These are phyloP conservation scores for Nitzschia inconspicua DNA, from an alignment of 108 stramenopile genomes.

Conservation along the genomic window DNA sequence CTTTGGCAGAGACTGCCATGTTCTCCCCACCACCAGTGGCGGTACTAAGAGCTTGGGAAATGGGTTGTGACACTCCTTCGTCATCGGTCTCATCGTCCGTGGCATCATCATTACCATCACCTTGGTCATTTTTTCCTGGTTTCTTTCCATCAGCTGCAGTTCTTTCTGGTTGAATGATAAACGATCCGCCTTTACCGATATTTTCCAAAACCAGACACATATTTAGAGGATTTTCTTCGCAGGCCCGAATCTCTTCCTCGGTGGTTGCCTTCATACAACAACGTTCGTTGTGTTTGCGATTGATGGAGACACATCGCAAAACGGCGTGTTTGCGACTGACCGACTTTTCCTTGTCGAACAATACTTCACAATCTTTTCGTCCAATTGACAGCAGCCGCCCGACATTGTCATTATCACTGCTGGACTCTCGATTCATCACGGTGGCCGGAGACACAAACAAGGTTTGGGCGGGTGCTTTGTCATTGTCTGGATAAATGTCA, in stretches of 20 bases:
- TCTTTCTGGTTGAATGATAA: constrained; percentile 1
- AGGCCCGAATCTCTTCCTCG: constrained; percentile 19
- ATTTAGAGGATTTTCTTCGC: background rate
- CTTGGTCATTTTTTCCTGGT: background rate
- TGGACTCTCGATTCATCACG: background rate
- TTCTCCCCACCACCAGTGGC: too few species aligned
- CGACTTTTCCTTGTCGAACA: constrained; percentile 20
- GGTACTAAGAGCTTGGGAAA: too few species aligned
- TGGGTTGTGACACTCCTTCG: background rate
- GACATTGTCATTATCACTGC: background rate
- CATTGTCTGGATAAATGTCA: background rate
- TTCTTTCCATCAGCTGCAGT: background rate
- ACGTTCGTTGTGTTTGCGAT: background rate
- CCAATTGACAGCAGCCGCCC: constrained; percentile 9
- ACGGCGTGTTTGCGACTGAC: constrained; percentile 22
- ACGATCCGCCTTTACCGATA: constrained; percentile 25
- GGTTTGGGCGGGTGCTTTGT: background rate
- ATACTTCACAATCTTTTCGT: constrained; percentile 22
- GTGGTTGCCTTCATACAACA: constrained; percentile 12
- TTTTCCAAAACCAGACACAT: constrained; percentile 33
- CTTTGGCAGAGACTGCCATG: too few species aligned
- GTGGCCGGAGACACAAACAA: background rate
- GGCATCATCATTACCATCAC: background rate
- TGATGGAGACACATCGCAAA: constrained; percentile 6
- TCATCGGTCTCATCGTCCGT: background rate